Conservation (phyloP, 2,329 filamentous ascomycete species). For the Aspergillus transmontanensis region DNA sequence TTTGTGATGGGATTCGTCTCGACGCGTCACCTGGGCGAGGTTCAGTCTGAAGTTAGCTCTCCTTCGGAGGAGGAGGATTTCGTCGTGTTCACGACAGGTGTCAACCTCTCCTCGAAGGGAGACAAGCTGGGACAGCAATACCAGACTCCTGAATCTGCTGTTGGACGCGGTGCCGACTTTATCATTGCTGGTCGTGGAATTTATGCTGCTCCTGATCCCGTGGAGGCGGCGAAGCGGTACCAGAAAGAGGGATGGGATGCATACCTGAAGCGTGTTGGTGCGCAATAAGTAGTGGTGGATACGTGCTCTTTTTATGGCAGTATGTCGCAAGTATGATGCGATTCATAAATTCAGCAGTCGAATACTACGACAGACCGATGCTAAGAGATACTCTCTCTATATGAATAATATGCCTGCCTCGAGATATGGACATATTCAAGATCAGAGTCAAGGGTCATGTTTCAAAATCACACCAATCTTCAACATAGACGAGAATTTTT, state of each 20-base stretch:
- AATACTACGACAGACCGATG: not conserved
- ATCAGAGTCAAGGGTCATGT: not conserved
- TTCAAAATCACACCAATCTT: too few species aligned
- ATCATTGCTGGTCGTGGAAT: slow-evolving; percentile 52
- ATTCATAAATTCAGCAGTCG: not conserved
- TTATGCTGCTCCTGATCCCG: slow-evolving; percentile 48
- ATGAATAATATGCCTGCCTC: not conserved
- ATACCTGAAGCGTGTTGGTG: slow-evolving; percentile 42
- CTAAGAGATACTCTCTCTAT: not conserved
- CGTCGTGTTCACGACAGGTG: slow-evolving; percentile 52
- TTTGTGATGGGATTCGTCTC: slow-evolving; percentile 53
- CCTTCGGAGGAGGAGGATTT: slow-evolving; percentile 46
- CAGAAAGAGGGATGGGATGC: slow-evolving; percentile 50
- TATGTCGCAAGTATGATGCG: not conserved
- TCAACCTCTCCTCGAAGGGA: slow-evolving; percentile 50
- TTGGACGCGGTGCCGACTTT: slow-evolving; percentile 50
- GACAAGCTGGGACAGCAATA: slow-evolving; percentile 53
- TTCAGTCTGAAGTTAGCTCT: slow-evolving; percentile 30
- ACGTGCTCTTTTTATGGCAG: not conserved
- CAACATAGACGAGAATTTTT: too few species aligned
- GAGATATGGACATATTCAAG: not conserved
- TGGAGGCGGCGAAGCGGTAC: slow-evolving; percentile 48
- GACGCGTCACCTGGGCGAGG: slow-evolving; percentile 43
- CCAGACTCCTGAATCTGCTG: slow-evolving; percentile 49
- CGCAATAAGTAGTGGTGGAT: slow-evolving; percentile 6